Evolutionary conservation across 345 rosid genomes (phyloP), one percentile per base, ranked within the genome.

Genomic region (Jatropha curcas): DNA sequence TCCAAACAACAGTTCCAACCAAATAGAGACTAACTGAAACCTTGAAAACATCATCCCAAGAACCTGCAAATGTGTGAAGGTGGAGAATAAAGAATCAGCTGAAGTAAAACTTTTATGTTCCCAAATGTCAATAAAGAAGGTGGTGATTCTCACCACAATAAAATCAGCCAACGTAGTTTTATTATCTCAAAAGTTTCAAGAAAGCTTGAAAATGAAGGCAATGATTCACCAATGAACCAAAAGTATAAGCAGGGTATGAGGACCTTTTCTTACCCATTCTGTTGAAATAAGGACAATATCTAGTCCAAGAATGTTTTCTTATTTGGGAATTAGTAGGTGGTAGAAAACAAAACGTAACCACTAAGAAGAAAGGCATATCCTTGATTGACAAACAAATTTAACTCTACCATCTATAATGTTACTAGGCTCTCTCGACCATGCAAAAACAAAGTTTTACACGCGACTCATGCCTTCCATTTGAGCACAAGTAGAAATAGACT

Each of bases 1-100:
- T 92, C 98, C 98, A 92, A 19, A 90, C 84, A 19, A 84, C 94
- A 0, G 97, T 92, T 72, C 98, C 97, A 5, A 86, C 89, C 75
- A 94, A 80, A 82, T 92, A 90, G 41, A 94, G 92, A 73, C 93
- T 96, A 0, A 94, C 97, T 5, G 97, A 90, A 63, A 90, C 97
- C 76, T 88, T 76, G 80, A 94, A 94, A 50, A 94, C 98, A 59
- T 92, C 89, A 71, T 94, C 98, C 98, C 98, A 94, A 1, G 96
- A 90, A 74, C 98, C 98, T 94, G 88, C 35, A 6, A 70, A 3
- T 14, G 60, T 41, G 27, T 51, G 9, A 5, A 33, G 30, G 27
- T 22, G 17, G 37, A n/a, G 7, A 60, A 19, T 57, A 16, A 27
- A 50, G 14, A 67, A 31, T 48, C 59, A 28, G 2, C 28, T 58